phyloP scores from a whole-genome alignment of 352 stramenopile species.

The Phytophthora kernoviae region DNA sequence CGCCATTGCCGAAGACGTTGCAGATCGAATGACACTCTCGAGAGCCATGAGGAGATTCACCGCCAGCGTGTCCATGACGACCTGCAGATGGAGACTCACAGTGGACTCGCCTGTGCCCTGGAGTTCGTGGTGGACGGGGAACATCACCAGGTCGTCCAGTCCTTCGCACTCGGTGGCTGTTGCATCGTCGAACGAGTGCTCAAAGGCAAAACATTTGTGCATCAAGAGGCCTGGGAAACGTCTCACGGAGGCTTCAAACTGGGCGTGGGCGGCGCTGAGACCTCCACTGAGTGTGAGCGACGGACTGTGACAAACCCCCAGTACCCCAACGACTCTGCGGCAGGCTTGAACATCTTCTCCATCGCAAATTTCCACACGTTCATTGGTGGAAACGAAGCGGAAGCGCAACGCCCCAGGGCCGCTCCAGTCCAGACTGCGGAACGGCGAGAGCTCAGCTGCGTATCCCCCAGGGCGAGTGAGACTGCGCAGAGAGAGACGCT shows the following conservation, averaged over 20 bases:
- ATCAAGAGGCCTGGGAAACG: conserved; percentile 74
- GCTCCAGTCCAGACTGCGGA: conserved; percentile 74
- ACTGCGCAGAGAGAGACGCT: conserved; percentile 62
- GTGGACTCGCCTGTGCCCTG: conserved; percentile 65
- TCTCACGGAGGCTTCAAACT: conserved; percentile 70
- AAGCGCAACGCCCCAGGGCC: conserved; percentile 61
- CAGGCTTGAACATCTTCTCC: conserved; percentile 80
- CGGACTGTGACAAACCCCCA: conserved; percentile 84
- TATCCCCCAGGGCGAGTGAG: conserved; percentile 81
- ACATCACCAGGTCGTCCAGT: conserved; percentile 80
- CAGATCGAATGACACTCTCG: conserved; percentile 71
- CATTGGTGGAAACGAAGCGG: conserved; percentile 69
- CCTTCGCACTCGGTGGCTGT: conserved; percentile 61
- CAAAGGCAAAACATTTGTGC: conserved; percentile 86
- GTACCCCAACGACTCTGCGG: conserved; percentile 68
- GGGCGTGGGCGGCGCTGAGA: conserved; percentile 56
- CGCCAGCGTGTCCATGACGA: conserved; percentile 81
- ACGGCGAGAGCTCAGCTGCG: conserved; percentile 80
- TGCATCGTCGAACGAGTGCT: conserved; percentile 72
- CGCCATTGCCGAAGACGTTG: conserved; percentile 45
- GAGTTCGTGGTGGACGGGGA: conserved; percentile 77
- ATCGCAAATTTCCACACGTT: conserved; percentile 59
- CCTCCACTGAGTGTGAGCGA: conserved; percentile 47
- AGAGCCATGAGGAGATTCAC: conserved; percentile 86
- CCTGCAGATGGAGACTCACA: conserved; percentile 78